Evolutionary conservation across 495 filamentous ascomycete species (phyloP).

Genomic region (Tirmania nivea): DNA sequence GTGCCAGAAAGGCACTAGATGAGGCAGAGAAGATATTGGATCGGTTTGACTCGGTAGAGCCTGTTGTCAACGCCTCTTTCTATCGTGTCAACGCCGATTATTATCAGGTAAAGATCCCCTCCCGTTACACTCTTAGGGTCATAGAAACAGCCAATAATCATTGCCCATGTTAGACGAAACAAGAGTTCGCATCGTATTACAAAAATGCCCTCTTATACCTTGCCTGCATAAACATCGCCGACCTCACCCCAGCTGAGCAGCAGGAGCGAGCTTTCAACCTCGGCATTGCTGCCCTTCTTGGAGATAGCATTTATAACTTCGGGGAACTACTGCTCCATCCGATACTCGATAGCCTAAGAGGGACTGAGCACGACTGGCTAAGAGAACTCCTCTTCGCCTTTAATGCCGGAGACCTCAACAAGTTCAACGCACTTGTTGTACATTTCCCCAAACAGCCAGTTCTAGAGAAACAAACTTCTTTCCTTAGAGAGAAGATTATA

Average conservation of each 20-base stretch:
- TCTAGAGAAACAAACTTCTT: conserved; percentile 53
- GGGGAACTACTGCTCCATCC: conserved; percentile 95
- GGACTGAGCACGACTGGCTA: conserved; percentile 45
- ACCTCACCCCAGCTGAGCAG: conserved; percentile 49
- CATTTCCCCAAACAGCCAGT: conserved; percentile 58
- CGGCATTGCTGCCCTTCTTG: conserved; percentile 73
- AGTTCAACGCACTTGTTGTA: conserved; percentile 57
- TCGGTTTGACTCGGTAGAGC: conserved; percentile 84
- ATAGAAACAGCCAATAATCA: neutral
- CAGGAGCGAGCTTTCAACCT: conserved; percentile 75
- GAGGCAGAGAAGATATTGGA: conserved; percentile 73
- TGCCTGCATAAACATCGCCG: conserved; percentile 70
- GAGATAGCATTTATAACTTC: conserved; percentile 95
- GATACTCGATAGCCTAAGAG: conserved; percentile 58
- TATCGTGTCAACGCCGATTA: conserved; percentile 91
- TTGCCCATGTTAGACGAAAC: conserved; percentile 33
- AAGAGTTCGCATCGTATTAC: conserved; percentile 89
- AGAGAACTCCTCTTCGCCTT: conserved; percentile 88
- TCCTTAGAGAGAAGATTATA: conserved; percentile 94
- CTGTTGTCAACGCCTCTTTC: conserved; percentile 86
- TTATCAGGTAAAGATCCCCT: conserved; percentile 39
- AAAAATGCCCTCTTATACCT: conserved; percentile 95
- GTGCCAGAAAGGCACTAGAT: conserved; percentile 66
- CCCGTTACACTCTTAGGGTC: neutral
- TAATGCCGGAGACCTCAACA: conserved; percentile 80